Conservation (phyloP, 2,329 filamentous ascomycete species). For the Cryphonectria japonica region DNA sequence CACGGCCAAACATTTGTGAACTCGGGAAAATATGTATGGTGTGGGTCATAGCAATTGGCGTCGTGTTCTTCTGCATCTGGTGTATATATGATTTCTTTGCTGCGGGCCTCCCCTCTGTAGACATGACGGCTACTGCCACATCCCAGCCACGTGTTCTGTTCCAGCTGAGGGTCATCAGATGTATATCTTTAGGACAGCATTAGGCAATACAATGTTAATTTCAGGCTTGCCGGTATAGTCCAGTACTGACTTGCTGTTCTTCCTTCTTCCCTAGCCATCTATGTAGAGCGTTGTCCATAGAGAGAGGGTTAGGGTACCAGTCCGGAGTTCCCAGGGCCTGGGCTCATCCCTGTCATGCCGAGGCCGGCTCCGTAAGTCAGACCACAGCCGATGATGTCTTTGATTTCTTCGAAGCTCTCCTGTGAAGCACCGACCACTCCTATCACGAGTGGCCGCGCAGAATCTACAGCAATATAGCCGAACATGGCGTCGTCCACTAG, state of each 20-base stretch:
- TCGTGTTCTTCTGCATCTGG: neutral
- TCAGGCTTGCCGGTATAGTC: neutral
- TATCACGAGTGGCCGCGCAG: neutral
- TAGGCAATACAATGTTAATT: neutral
- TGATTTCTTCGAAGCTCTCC: neutral
- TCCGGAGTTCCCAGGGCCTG: neutral
- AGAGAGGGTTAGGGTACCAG: constrained; percentile 2
- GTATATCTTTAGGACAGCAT: constrained; percentile 1
- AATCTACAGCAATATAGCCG: neutral
- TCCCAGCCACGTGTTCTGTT: neutral
- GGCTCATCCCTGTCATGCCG: constrained; percentile 10
- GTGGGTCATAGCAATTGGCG: neutral
- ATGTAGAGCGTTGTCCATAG: neutral
- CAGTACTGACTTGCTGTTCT: neutral
- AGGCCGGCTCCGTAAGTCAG: constrained; percentile 16
- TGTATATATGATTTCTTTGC: neutral
- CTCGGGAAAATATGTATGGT: neutral
- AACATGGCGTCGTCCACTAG: constrained; percentile 34
- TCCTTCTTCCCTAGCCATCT: neutral
- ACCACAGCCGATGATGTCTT: constrained; percentile 24
- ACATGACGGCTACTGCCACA: neutral
- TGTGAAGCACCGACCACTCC: neutral
- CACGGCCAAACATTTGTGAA: neutral
- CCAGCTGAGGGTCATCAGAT: neutral
- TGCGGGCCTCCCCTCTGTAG: neutral